Evolutionary conservation across 306 rosid species (phyloP).

Genomic region (Malus fusca): DNA sequence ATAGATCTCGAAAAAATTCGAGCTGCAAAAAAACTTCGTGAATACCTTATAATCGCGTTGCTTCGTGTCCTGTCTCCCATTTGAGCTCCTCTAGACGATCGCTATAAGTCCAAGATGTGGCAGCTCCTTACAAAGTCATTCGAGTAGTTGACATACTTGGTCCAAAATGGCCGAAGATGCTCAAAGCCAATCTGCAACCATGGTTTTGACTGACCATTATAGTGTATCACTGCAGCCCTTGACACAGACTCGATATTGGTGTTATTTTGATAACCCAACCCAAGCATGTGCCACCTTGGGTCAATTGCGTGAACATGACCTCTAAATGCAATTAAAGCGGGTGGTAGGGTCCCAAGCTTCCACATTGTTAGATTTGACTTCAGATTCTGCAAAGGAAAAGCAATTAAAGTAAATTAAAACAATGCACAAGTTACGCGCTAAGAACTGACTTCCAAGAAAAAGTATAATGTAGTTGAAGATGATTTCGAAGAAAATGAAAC

Average conservation of each 20-base stretch:
- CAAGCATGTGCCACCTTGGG: slow-evolving; percentile 93
- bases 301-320: slow-evolving; percentile 87
- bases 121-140: slow-evolving; percentile 87
- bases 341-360: slow-evolving; percentile 97
- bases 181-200: slow-evolving; percentile 96
- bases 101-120: slow-evolving; percentile 90
- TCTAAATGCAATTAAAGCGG: slow-evolving; percentile 91
- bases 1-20: slow-evolving; percentile 27
- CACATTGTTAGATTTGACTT: slow-evolving; percentile 82
- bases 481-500: neutral
- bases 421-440: neutral
- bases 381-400: slow-evolving; percentile 58
- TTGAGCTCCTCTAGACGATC: slow-evolving; percentile 27
- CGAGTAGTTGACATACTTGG: slow-evolving; percentile 78
- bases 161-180: slow-evolving; percentile 97
- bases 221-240: slow-evolving; percentile 92
- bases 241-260: slow-evolving; percentile 56
- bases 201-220: slow-evolving; percentile 96
- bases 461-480: neutral
- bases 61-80: slow-evolving; percentile 21
- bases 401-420: slow-evolving; percentile 7
- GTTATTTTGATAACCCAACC: slow-evolving; percentile 90
- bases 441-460: neutral
- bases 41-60: slow-evolving; percentile 30
- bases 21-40: slow-evolving; percentile 37